A percentile compares a stretch with the other conserved stretches of the same genome.
phyloP scores from a whole-genome alignment of 805 yeast genomes.

The Candida endomychidarum region DNA sequence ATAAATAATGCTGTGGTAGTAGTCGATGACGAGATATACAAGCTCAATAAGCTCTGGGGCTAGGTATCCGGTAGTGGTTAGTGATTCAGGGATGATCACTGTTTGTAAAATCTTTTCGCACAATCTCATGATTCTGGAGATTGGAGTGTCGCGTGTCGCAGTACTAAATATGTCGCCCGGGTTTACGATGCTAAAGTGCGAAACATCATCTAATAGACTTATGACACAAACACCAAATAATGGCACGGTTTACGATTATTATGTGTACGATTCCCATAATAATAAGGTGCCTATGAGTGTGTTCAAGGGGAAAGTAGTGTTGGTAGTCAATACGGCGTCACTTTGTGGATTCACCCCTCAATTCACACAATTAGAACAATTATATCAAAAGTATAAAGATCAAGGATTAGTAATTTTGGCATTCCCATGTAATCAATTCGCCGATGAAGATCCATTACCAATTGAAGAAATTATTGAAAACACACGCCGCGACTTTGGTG shows the following conservation, averaged over 20 bases:
- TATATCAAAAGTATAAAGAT: conserved; percentile 64
- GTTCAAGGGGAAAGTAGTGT: conserved; percentile 75
- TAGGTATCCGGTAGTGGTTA: too few species aligned
- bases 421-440: conserved; percentile 92
- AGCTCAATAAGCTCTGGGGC: too few species aligned
- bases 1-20: too few species aligned
- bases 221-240: neutral
- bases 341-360: conserved; percentile 78
- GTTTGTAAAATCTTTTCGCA: neutral
- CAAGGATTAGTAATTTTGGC: conserved; percentile 70
- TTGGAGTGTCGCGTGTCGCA: neutral
- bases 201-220: too few species aligned
- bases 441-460: conserved; percentile 71
- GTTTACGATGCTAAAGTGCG: neutral
- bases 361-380: conserved; percentile 65
- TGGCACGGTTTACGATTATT: conserved; percentile 53
- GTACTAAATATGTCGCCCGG: too few species aligned
- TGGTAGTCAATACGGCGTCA: conserved; percentile 86
- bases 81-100: neutral
- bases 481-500: conserved; percentile 25
- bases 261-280: conserved; percentile 62
- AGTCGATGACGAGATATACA: too few species aligned
- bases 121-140: too few species aligned
- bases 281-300: conserved; percentile 57
- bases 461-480: conserved; percentile 33